Evolutionary conservation across 495 filamentous ascomycete genomes (phyloP).

Genomic region (Cercophora scortea): DNA sequence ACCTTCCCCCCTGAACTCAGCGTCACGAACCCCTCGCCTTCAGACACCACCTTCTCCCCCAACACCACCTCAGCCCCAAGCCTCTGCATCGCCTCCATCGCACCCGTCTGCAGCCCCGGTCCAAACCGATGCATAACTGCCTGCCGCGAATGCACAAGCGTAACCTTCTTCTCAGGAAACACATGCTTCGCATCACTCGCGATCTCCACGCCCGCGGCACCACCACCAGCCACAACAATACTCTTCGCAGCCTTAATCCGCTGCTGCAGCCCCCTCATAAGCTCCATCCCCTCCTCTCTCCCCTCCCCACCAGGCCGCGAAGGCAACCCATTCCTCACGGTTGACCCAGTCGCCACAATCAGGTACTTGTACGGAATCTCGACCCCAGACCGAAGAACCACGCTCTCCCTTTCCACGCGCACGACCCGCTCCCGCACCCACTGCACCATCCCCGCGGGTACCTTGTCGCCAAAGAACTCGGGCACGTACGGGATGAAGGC

Average conservation of each 20-base stretch:
- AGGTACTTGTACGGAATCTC: slow-evolving; percentile 49
- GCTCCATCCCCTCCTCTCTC: slow-evolving; percentile 37
- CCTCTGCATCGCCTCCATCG: slow-evolving; percentile 25
- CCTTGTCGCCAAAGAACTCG: slow-evolving; percentile 15
- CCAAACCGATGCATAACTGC: slow-evolving; percentile 50
- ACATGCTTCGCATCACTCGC: slow-evolving; percentile 48
- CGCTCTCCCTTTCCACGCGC: slow-evolving; percentile 13
- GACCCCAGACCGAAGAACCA: slow-evolving; percentile 19
- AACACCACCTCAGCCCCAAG: slow-evolving; percentile 37
- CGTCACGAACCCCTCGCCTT: slow-evolving; percentile 7
- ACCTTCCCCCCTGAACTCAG: slow-evolving; percentile 17
- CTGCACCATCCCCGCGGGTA: slow-evolving; percentile 15
- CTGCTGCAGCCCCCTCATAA: slow-evolving; percentile 31
- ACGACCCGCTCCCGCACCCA: slow-evolving; percentile 31
- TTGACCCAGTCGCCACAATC: slow-evolving; percentile 47
- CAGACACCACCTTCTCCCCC: slow-evolving; percentile 21
- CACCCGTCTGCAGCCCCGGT: slow-evolving; percentile 36
- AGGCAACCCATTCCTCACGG: slow-evolving; percentile 37
- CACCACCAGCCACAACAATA: slow-evolving; percentile 51
- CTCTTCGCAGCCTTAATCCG: slow-evolving; percentile 28
- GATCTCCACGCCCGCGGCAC: slow-evolving; percentile 53
- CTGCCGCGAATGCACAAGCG: slow-evolving; percentile 48
- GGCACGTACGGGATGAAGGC: slow-evolving; percentile 42
- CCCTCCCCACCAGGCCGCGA: slow-evolving; percentile 38
- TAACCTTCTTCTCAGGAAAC: slow-evolving; percentile 50